Conservation (phyloP, 2,329 filamentous ascomycete species). For the Lachnellula willkommii region DNA sequence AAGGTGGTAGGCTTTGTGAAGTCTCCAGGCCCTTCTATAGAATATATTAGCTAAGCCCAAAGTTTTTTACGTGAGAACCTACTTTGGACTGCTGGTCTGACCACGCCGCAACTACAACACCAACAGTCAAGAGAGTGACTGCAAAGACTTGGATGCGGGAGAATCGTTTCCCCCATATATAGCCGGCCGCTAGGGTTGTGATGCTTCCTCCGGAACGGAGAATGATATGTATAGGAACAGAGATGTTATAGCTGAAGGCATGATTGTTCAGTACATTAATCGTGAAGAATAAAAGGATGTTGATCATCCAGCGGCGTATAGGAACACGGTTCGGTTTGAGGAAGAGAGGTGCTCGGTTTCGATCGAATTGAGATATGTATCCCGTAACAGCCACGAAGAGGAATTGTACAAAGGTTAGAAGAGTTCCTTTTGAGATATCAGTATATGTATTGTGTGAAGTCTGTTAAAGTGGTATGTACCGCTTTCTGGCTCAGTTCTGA, state of each 20-base stretch:
- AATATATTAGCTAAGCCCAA: slow-evolving; percentile 12
- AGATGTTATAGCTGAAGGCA: slow-evolving; percentile 95
- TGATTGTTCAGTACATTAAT: slow-evolving; percentile 98
- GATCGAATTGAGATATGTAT: slow-evolving; percentile 69
- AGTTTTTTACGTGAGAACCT: slow-evolving; percentile 21
- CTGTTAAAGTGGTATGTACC: slow-evolving; percentile 46
- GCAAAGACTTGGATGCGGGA: slow-evolving; percentile 73
- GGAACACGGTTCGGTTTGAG: slow-evolving; percentile 75
- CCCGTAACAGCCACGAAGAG: slow-evolving; percentile 75
- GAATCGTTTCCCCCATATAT: slow-evolving; percentile 79
- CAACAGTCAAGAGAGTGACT: slow-evolving; percentile 76
- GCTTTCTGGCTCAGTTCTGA: slow-evolving; percentile 74
- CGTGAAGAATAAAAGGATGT: slow-evolving; percentile 83
- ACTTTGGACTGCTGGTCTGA: slow-evolving; percentile 84
- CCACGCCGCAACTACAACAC: slow-evolving; percentile 83
- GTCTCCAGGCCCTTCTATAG: slow-evolving; percentile 24
- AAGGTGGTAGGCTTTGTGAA: slow-evolving; percentile 40
- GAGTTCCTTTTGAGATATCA: slow-evolving; percentile 54
- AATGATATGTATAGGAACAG: slow-evolving; percentile 94
- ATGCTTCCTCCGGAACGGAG: slow-evolving; percentile 92
- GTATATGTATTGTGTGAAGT: slow-evolving; percentile 2
- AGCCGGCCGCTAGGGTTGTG: slow-evolving; percentile 89
- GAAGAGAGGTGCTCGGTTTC: slow-evolving; percentile 62
- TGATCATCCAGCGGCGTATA: slow-evolving; percentile 76
- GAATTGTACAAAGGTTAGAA: slow-evolving; percentile 87